Conservation (phyloP, 129 eudicot species). For the carrot (Daucus carota) region DH1_v3.0 NC_030382.2:38863001-38863500, state of each 20-base stretch:
- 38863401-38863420: slow-evolving; percentile 47
- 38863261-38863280: slow-evolving; percentile 69
- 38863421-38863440: background rate
- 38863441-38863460: background rate
- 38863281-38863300: slow-evolving; percentile 69
- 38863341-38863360: slow-evolving; percentile 96
- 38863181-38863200: slow-evolving; percentile 89
- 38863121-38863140: slow-evolving; percentile 71
- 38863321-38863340: slow-evolving; percentile 56
- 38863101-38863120: slow-evolving; percentile 5
- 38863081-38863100: slow-evolving; percentile 4
- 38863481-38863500: background rate
- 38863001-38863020: too few relatives aligned
- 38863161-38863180: slow-evolving; percentile 89
- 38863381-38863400: slow-evolving; percentile 92
- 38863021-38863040: background rate
- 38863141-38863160: slow-evolving; percentile 83
- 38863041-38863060: background rate
- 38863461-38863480: background rate
- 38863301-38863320: slow-evolving; percentile 50
- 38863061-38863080: background rate
- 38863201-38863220: slow-evolving; percentile 90
- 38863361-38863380: slow-evolving; percentile 97
- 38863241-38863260: slow-evolving; percentile 86
- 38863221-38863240: slow-evolving; percentile 89